A percentile compares a stretch with the other conserved stretches of the same genome.
Evolutionary conservation across 192 early-diverging fungal species (phyloP).

Genomic region (Diversispora eburnea): DNA sequence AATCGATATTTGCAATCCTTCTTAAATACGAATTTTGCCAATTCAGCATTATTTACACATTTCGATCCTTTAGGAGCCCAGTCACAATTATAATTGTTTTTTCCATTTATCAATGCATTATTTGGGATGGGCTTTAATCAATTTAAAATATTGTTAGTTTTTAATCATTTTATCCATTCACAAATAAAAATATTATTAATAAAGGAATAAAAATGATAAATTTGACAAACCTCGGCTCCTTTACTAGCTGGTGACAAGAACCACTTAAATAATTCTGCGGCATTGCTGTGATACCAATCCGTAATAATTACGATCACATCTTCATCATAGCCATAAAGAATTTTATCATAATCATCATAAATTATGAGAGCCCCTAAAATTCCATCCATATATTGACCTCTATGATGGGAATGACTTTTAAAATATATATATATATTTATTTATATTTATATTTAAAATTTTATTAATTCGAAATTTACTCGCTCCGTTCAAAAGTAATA

Average conservation of each 20-base stretch:
- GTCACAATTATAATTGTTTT: slow-evolving; percentile 36
- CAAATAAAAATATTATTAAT: slow-evolving; percentile 9
- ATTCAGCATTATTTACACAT: slow-evolving; percentile 24
- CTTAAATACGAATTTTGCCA: slow-evolving; percentile 35
- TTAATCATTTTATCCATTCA: neutral
- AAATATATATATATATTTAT: slow-evolving; percentile 13
- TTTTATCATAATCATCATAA: slow-evolving; percentile 33
- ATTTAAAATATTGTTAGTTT: neutral
- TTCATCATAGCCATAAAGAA: slow-evolving; percentile 34
- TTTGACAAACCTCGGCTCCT: slow-evolving; percentile 21
- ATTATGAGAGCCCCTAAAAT: slow-evolving; percentile 17
- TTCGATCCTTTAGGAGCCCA: slow-evolving; percentile 29
- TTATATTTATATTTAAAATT: neutral
- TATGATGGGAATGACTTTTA: slow-evolving; percentile 37
- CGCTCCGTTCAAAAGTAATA: neutral
- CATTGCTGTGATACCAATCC: slow-evolving; percentile 34
- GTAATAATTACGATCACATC: slow-evolving; percentile 38
- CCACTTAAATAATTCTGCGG: slow-evolving; percentile 27
- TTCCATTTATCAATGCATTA: slow-evolving; percentile 54
- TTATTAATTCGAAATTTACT: neutral
- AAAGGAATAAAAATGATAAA: neutral
- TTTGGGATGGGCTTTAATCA: slow-evolving; percentile 31
- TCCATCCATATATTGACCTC: slow-evolving; percentile 35
- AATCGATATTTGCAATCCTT: slow-evolving; percentile 48
- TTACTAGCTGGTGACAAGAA: slow-evolving; percentile 28